Evolutionary conservation across 108 stramenopile species (phyloP).

Genomic region (Aurantiochytrium sp.): DNA sequence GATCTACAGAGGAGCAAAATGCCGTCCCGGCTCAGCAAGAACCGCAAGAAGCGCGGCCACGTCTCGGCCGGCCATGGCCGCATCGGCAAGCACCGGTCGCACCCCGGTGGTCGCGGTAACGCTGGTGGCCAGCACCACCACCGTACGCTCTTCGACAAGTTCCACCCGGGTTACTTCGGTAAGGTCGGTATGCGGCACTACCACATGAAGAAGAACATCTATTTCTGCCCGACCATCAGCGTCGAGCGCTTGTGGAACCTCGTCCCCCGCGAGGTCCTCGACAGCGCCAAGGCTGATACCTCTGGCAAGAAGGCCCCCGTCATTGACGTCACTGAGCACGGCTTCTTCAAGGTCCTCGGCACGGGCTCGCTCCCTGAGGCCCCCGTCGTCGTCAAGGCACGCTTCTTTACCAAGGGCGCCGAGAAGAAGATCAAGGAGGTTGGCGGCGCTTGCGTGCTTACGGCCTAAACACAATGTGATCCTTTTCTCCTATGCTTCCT

Average conservation of each 20-base stretch:
- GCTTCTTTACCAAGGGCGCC: conserved; percentile 94
- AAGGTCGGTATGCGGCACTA: conserved; percentile 99
- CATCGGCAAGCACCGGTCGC: conserved; percentile 97
- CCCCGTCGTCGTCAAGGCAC: conserved; percentile 98
- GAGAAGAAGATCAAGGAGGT: conserved; percentile 98
- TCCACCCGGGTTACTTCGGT: conserved; percentile 89
- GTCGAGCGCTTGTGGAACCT: conserved; percentile 96
- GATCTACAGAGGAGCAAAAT: neutral
- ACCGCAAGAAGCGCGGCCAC: conserved; percentile 99
- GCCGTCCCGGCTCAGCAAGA: conserved; percentile 88
- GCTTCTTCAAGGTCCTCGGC: conserved; percentile 98
- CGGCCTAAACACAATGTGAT: conserved; percentile 41
- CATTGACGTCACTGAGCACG: conserved; percentile 85
- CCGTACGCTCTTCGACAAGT: conserved; percentile 97
- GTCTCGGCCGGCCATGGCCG: conserved; percentile 97
- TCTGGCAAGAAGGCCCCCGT: conserved; percentile 94
- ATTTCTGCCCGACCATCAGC: conserved; percentile 88
- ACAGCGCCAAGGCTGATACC: conserved; percentile 79
- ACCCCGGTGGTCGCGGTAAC: conserved; percentile 99
- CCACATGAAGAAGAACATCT: conserved; percentile 84
- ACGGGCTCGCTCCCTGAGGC: conserved; percentile 87
- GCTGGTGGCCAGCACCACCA: conserved; percentile 99
- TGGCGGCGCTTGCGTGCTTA: conserved; percentile 94
- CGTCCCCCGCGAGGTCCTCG: conserved; percentile 88
- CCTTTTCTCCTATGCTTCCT: neutral